A percentile compares a stretch with the other conserved stretches of the same genome.
These are phyloP conservation scores for Colletotrichum falcatum DNA, from an alignment of 2,329 filamentous ascomycete genomes.

Conservation along the genomic window DNA sequence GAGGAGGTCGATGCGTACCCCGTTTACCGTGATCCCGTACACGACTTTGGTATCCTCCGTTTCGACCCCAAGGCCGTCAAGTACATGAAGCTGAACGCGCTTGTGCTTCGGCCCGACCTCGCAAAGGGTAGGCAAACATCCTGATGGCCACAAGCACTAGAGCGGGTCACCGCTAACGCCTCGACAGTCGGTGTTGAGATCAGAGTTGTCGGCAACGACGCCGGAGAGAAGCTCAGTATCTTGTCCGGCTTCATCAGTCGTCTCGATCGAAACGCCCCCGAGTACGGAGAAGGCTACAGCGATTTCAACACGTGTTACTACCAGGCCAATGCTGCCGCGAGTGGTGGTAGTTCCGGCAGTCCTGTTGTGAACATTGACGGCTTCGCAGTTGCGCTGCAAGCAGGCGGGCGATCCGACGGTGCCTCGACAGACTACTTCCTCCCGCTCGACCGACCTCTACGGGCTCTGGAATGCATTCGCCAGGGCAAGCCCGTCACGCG, in stretches of 20 bases:
- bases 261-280: conserved; percentile 94
- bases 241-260: conserved; percentile 97
- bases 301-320: conserved; percentile 98
- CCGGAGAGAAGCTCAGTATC: conserved; percentile 97
- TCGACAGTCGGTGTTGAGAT: conserved; percentile 87
- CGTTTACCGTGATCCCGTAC: conserved; percentile 97
- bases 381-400: conserved; percentile 90
- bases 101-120: conserved; percentile 85
- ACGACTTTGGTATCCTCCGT: conserved; percentile 96
- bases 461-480: conserved; percentile 88
- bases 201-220: conserved; percentile 97
- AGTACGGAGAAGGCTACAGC: conserved; percentile 97
- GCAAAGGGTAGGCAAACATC: conserved; percentile 67
- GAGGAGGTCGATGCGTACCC: conserved; percentile 96
- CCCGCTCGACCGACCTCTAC: conserved; percentile 88
- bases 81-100: conserved; percentile 90
- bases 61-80: conserved; percentile 97
- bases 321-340: conserved; percentile 95
- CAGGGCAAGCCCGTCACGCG: conserved; percentile 80
- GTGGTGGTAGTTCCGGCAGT: conserved; percentile 97
- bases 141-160: conserved; percentile 28
- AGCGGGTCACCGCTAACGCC: conserved; percentile 30
- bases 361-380: conserved; percentile 97
- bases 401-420: conserved; percentile 91
- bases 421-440: conserved; percentile 98